Evolutionary conservation across 371 early-diverging fungal species (phyloP).

Genomic region (Mortierella sp.): DNA sequence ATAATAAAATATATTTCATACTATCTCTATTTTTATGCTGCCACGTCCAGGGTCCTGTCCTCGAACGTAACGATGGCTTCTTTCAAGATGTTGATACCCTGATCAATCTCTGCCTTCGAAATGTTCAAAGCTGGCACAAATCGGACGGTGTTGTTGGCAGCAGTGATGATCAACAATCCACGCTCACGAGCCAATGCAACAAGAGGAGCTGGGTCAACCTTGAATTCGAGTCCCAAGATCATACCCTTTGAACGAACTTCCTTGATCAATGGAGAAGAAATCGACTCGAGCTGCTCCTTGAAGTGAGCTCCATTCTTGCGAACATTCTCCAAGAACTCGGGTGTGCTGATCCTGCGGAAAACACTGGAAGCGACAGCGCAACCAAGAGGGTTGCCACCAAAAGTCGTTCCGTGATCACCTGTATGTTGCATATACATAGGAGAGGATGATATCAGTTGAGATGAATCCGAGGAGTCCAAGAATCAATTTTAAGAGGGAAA

Average conservation of each 20-base stretch:
- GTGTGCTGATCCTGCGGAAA: conserved; percentile 73
- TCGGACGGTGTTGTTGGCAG: conserved; percentile 91
- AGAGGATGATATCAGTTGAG: not conserved
- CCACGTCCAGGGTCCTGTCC: conserved; percentile 32
- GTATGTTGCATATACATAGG: too few relatives aligned
- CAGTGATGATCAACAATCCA: conserved; percentile 89
- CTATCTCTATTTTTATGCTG: conserved; percentile 21
- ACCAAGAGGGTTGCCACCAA: conserved; percentile 95
- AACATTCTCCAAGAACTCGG: conserved; percentile 80
- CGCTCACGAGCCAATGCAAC: conserved; percentile 83
- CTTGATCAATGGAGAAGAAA: conserved; percentile 69
- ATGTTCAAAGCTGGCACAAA: conserved; percentile 90
- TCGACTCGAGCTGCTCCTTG: conserved; percentile 61
- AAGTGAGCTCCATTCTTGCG: conserved; percentile 69
- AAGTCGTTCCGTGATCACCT: conserved; percentile 97
- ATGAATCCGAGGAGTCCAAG: not conserved
- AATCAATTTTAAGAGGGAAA: not conserved
- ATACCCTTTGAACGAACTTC: conserved; percentile 90
- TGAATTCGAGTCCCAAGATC: conserved; percentile 83
- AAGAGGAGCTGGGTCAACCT: conserved; percentile 74
- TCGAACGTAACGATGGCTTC: conserved; percentile 69
- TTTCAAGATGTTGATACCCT: conserved; percentile 75
- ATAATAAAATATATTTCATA: not conserved
- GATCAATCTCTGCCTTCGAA: conserved; percentile 73
- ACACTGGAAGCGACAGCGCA: conserved; percentile 83